Conservation (phyloP, 352 stramenopile species). For the Globisporangium viniferum region DNA sequence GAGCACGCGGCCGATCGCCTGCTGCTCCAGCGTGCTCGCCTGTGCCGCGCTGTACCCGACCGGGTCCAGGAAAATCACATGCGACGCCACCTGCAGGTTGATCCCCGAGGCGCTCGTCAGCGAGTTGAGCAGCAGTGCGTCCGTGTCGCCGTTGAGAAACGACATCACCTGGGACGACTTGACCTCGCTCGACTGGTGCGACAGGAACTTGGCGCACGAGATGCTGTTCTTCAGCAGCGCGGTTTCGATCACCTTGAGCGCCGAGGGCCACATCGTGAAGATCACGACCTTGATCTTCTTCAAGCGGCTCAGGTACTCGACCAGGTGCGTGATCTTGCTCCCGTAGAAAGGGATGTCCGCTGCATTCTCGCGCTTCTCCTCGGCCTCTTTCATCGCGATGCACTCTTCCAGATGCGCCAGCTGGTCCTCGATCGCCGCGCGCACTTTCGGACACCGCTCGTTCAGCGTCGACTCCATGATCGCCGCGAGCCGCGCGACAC, state of each 20-base stretch:
- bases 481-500: conserved; percentile 37
- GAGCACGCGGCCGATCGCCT: conserved; percentile 81
- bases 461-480: conserved; percentile 62
- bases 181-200: conserved; percentile 72
- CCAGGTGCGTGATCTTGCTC: conserved; percentile 69
- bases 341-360: conserved; percentile 42
- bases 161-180: conserved; percentile 68
- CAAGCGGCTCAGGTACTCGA: conserved; percentile 58
- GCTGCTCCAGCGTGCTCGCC: conserved; percentile 71
- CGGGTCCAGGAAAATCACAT: conserved; percentile 81
- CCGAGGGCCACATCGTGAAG: conserved; percentile 82
- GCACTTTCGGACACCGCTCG: conserved; percentile 52
- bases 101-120: conserved; percentile 81
- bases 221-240: conserved; percentile 57
- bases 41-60: conserved; percentile 69
- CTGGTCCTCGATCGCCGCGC: conserved; percentile 45
- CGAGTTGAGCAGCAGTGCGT: conserved; percentile 77
- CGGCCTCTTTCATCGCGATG: conserved; percentile 32
- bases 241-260: conserved; percentile 56
- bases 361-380: conserved; percentile 22
- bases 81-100: conserved; percentile 81
- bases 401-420: conserved; percentile 50
- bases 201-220: conserved; percentile 64
- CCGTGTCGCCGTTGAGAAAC: conserved; percentile 60
- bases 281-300: conserved; percentile 68